phyloP scores from a whole-genome alignment of 768 basidiomycete species.

The Mrakia gelida region DNA sequence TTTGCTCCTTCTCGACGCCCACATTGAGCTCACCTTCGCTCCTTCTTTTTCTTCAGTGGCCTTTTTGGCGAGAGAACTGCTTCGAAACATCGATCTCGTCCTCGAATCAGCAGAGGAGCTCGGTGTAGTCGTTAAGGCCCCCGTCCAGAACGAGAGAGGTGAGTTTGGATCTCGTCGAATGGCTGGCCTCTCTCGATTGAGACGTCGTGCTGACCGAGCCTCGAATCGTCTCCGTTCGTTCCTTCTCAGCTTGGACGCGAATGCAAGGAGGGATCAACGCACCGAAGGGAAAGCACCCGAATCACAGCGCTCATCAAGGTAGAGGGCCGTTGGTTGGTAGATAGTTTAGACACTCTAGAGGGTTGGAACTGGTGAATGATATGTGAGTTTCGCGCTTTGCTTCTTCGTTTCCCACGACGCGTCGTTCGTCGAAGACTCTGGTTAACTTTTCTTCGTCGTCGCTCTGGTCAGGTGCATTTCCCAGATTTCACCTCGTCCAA shows the following conservation, averaged over 20 bases:
- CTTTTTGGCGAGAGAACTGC: constrained; percentile 61
- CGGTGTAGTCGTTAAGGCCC: constrained; percentile 61
- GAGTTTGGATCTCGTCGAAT: not conserved
- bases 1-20: too few species aligned
- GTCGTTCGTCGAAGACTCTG: too few species aligned
- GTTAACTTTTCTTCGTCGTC: too few species aligned
- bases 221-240: not conserved
- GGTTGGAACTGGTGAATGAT: too few species aligned
- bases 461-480: too few species aligned
- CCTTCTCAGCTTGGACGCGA: not conserved
- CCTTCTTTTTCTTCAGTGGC: constrained; percentile 45
- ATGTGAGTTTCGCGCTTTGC: too few species aligned
- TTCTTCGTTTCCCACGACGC: too few species aligned
- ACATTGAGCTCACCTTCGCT: too few species aligned
- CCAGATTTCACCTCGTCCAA: too few species aligned
- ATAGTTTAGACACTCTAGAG: not conserved
- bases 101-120: constrained; percentile 58
- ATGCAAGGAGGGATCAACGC: constrained; percentile 4
- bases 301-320: not conserved
- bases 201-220: not conserved
- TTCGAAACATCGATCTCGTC: constrained; percentile 64
- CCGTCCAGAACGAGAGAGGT: constrained; percentile 63
- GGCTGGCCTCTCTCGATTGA: not conserved
- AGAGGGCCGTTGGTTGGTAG: not conserved
- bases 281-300: not conserved